Conservation (phyloP, 2,329 filamentous ascomycete species). For the Uncinocarpus reesii region DNA sequence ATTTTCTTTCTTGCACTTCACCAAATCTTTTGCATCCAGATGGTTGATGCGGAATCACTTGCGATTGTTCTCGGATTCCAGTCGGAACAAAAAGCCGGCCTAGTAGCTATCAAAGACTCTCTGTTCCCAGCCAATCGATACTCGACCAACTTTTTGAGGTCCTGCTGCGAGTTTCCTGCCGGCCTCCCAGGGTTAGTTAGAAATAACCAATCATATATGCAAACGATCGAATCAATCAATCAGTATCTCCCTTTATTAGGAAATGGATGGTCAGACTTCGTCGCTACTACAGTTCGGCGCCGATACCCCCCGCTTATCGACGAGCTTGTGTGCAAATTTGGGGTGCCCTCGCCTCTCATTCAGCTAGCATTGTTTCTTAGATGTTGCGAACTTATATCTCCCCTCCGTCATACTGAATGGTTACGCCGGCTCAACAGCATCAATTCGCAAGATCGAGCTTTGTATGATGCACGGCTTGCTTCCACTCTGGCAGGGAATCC, state of each 20-base stretch:
- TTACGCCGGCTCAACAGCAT: constrained; percentile 17
- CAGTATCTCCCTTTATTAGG: constrained; percentile 39
- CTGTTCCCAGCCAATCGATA: constrained; percentile 40
- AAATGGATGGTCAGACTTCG: constrained; percentile 32
- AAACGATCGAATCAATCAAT: constrained; percentile 32
- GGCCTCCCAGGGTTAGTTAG: constrained; percentile 22
- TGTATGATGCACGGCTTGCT: background rate
- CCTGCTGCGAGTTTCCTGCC: constrained; percentile 43
- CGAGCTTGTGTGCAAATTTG: constrained; percentile 44
- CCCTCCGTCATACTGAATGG: constrained; percentile 7
- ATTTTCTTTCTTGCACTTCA: constrained; percentile 55
- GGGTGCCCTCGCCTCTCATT: constrained; percentile 43
- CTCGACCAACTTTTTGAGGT: constrained; percentile 32
- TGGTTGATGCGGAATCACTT: constrained; percentile 27
- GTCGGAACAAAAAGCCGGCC: constrained; percentile 21
- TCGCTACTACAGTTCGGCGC: constrained; percentile 26
- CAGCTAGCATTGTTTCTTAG: constrained; percentile 44
- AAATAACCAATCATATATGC: constrained; percentile 27
- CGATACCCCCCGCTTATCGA: constrained; percentile 47
- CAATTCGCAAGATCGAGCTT: constrained; percentile 18
- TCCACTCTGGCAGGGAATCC: background rate
- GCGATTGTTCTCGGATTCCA: constrained; percentile 32
- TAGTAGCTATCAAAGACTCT: constrained; percentile 34
- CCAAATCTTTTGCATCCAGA: constrained; percentile 54
- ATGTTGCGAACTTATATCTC: constrained; percentile 24